Percentiles rank a stretch among this genome's conserved stretches.
phyloP scores from a whole-genome alignment of 1,284 basidiomycete genomes.

The Spongiforma sp. region DNA sequence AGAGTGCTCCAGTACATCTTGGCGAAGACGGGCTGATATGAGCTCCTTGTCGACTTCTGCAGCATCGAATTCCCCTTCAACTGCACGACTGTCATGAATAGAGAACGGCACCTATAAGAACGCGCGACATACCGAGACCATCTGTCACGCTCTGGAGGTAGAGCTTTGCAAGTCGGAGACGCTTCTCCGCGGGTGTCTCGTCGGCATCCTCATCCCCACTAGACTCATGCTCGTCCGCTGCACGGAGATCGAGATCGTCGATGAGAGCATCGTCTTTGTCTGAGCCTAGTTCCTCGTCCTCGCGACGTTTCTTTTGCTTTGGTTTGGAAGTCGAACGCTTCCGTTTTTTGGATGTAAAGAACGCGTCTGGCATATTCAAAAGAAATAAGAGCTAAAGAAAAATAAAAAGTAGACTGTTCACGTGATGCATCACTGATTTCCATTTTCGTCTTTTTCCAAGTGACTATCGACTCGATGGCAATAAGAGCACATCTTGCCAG shows the following conservation, averaged over 20 bases:
- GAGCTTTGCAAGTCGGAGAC: slow-evolving; percentile 87
- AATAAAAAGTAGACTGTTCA: too few species aligned
- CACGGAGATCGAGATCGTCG: slow-evolving; percentile 81
- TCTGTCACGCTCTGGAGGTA: slow-evolving; percentile 90
- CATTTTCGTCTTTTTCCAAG: slow-evolving; percentile 9
- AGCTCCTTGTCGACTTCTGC: slow-evolving; percentile 93
- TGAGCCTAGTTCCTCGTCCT: slow-evolving; percentile 77
- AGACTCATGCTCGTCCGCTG: slow-evolving; percentile 59
- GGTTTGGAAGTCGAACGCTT: slow-evolving; percentile 50
- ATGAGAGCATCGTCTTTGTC: slow-evolving; percentile 65
- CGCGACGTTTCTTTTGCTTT: slow-evolving; percentile 41
- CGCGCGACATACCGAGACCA: slow-evolving; percentile 61
- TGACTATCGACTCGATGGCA: slow-evolving; percentile 14
- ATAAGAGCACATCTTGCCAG: background rate
- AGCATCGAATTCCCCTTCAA: slow-evolving; percentile 89
- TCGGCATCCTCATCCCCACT: slow-evolving; percentile 83
- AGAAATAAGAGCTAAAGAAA: slow-evolving; percentile 22
- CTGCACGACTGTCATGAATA: slow-evolving; percentile 39
- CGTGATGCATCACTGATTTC: slow-evolving; percentile 14
- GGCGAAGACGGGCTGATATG: slow-evolving; percentile 87
- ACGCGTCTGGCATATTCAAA: slow-evolving; percentile 74
- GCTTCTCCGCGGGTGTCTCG: slow-evolving; percentile 95
- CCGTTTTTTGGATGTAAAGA: slow-evolving; percentile 78
- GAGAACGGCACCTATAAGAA: background rate
- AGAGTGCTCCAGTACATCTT: slow-evolving; percentile 86